Conservation (phyloP, 129 eudicot genomes). For the Lactuca saligna region DNA sequence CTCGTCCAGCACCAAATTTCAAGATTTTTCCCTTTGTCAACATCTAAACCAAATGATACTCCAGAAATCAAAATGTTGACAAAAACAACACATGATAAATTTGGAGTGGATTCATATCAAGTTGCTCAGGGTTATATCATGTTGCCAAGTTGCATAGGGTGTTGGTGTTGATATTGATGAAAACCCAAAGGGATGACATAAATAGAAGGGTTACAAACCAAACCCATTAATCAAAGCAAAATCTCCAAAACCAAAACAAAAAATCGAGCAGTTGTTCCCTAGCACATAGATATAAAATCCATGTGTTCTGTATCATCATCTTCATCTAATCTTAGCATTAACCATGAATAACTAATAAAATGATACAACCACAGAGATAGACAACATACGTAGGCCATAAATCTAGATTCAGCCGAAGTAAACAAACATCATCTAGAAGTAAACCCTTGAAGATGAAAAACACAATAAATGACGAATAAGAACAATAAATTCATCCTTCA, state of each 20-base stretch:
- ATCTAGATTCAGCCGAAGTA: too few species aligned
- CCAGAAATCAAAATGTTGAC: slow-evolving; percentile 19
- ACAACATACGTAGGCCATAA: too few species aligned
- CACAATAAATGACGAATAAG: too few species aligned
- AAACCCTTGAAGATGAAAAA: too few species aligned
- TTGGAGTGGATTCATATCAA: slow-evolving; percentile 10
- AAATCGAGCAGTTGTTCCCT: slow-evolving; percentile 31
- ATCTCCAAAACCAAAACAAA: slow-evolving; percentile 27
- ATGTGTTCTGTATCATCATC: too few species aligned
- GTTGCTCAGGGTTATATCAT: slow-evolving; percentile 9
- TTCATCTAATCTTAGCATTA: too few species aligned
- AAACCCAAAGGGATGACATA: slow-evolving; percentile 34
- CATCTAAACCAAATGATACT: not conserved
- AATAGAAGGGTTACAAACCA: slow-evolving; percentile 26
- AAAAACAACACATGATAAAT: slow-evolving; percentile 12
- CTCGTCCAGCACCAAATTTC: slow-evolving; percentile 7
- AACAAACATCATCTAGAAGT: too few species aligned
- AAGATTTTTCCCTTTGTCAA: not conserved
- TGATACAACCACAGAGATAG: too few species aligned
- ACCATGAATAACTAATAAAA: too few species aligned
- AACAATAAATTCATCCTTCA: too few species aligned
- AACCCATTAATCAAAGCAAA: slow-evolving; percentile 29
- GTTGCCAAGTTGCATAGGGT: slow-evolving; percentile 6
- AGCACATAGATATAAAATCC: slow-evolving; percentile 41
- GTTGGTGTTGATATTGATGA: not conserved